Percentiles rank a stretch among this genome's conserved stretches.
These are phyloP conservation scores for Sugiyamaella americana DNA, from an alignment of 805 yeast genomes.

Conservation along the genomic window DNA sequence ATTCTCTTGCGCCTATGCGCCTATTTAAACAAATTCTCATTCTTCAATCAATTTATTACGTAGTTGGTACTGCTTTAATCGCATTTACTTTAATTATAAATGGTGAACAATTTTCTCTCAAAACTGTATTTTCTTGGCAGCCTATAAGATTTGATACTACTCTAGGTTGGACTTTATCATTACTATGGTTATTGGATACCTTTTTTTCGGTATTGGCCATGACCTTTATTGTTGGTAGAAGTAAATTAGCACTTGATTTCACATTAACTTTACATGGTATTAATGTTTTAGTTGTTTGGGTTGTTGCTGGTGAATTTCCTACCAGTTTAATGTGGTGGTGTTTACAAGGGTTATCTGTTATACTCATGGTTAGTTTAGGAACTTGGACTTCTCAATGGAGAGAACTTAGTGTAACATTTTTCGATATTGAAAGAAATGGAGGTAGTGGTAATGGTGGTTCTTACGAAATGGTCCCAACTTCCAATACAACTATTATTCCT, in stretches of 20 bases:
- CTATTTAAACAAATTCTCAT: conserved; percentile 67
- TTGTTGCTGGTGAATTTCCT: conserved; percentile 64
- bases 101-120: conserved; percentile 62
- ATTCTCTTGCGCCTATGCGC: conserved; percentile 49
- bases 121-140: conserved; percentile 79
- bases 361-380: conserved; percentile 69
- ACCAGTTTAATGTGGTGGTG: conserved; percentile 75
- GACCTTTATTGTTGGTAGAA: conserved; percentile 82
- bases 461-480: conserved; percentile 19
- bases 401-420: conserved; percentile 82
- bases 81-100: conserved; percentile 57
- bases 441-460: conserved; percentile 5
- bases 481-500: no score
- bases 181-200: conserved; percentile 79
- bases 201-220: conserved; percentile 77
- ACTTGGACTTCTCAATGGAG: conserved; percentile 90
- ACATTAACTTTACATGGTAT: conserved; percentile 88
- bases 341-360: conserved; percentile 61
- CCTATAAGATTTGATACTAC: conserved; percentile 67
- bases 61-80: conserved; percentile 62
- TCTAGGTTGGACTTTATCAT: conserved; percentile 66
- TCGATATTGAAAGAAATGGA: conserved; percentile 43
- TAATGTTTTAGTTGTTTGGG: conserved; percentile 63
- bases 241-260: conserved; percentile 94
- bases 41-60: conserved; percentile 72